These are phyloP conservation scores for Capniomyces stellatus DNA, from an alignment of 371 early-diverging fungal species.

Conservation along the genomic window DNA sequence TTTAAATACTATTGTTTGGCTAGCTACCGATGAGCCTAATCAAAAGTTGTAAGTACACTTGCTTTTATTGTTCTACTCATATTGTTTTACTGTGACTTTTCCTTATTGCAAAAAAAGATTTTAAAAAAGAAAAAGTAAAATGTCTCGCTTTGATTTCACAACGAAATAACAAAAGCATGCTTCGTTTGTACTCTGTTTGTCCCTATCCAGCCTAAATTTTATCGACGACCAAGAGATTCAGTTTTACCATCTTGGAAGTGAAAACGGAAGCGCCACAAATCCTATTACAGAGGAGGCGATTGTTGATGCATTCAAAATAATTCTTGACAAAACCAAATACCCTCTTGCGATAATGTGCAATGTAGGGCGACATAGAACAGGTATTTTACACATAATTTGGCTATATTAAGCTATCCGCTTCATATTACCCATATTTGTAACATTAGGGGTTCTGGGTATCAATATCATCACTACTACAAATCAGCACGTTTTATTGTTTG, in stretches of 20 bases:
- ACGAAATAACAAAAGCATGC: too few relatives aligned
- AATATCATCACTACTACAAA: too few relatives aligned
- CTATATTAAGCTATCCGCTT: too few relatives aligned
- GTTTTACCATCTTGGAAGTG: slow-evolving; percentile 63
- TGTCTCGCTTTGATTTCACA: too few relatives aligned
- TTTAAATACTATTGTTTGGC: slow-evolving; percentile 75
- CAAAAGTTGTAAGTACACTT: slow-evolving; percentile 58
- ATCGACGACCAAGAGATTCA: slow-evolving; percentile 92
- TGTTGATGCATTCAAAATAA: slow-evolving; percentile 69
- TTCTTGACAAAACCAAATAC: slow-evolving; percentile 73
- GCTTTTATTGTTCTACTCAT: neutral
- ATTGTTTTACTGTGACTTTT: neutral
- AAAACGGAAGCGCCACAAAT: slow-evolving; percentile 80
- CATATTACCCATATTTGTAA: too few relatives aligned
- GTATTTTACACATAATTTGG: slow-evolving; percentile 22
- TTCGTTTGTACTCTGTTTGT: too few relatives aligned
- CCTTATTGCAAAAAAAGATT: slow-evolving; percentile 1
- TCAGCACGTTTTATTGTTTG: too few relatives aligned
- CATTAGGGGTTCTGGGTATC: too few relatives aligned
- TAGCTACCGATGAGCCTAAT: slow-evolving; percentile 90
- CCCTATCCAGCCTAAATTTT: slow-evolving; percentile 64
- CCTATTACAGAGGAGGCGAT: slow-evolving; percentile 92
- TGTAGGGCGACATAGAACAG: slow-evolving; percentile 88
- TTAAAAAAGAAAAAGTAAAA: too few relatives aligned
- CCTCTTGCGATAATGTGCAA: slow-evolving; percentile 96